Conservation (phyloP, 176 grass and related monocot genomes). For the Poa pratensis region DNA sequence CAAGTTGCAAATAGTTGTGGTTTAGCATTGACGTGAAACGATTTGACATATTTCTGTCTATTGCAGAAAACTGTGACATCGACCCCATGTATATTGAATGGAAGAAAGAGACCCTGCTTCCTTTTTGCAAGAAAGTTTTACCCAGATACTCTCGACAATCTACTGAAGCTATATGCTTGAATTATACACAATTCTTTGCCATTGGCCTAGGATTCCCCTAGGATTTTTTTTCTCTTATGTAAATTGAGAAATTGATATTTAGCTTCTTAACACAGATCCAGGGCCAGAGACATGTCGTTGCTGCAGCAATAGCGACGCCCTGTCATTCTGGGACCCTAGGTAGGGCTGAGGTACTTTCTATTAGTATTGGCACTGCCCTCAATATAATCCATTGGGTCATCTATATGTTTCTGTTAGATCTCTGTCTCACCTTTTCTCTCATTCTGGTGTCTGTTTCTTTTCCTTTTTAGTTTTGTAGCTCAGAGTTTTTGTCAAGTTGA, state of each 20-base stretch:
- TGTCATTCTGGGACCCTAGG: constrained; percentile 54
- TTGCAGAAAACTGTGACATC: constrained; percentile 71
- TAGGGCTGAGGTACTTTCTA: constrained; percentile 52
- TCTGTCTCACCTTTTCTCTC: constrained; percentile 14
- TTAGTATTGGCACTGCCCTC: constrained; percentile 61
- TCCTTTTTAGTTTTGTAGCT: constrained; percentile 48
- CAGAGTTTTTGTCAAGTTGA: constrained; percentile 47
- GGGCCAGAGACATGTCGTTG: constrained; percentile 49
- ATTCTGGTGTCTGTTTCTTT: background rate
- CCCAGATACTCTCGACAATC: constrained; percentile 79
- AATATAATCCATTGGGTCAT: constrained; percentile 46
- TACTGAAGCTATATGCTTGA: constrained; percentile 88
- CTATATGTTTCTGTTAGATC: constrained; percentile 50
- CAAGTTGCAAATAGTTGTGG: constrained; percentile 12
- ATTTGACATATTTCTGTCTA: constrained; percentile 36
- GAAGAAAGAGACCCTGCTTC: constrained; percentile 91
- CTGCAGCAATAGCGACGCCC: constrained; percentile 35
- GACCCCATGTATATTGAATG: constrained; percentile 79
- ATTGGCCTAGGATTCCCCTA: constrained; percentile 44
- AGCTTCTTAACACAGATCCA: constrained; percentile 68
- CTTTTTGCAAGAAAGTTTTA: constrained; percentile 97
- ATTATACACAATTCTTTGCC: constrained; percentile 49
- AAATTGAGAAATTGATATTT: constrained; percentile 74
- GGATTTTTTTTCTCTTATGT: constrained; percentile 47
- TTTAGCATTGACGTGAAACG: constrained; percentile 9